Evolutionary conservation across 352 stramenopile species (phyloP), one percentile per base, ranked within the genome.

Genomic region (Phytopythium montanum): DNA sequence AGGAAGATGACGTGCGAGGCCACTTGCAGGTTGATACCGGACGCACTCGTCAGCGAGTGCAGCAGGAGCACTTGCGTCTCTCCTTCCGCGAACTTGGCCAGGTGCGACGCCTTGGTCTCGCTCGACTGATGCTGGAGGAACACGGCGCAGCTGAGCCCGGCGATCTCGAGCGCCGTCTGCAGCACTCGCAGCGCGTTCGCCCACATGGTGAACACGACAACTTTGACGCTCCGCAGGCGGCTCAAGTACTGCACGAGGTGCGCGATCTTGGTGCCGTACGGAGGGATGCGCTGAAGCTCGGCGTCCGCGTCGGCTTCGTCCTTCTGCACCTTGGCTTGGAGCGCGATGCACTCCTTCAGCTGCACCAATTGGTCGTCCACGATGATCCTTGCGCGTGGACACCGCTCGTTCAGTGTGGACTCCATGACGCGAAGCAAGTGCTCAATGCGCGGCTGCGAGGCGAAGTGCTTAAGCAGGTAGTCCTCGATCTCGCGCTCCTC

Each of bases 121-220:
- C 77, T 87, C 25, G 79, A 91, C 60, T 89, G 79, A 36, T 89
- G 81, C 68, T 85, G 70, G n/a, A 89, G 60, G 63, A 91, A 91
- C 51, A 87, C 81, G 21, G 73, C 80, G 54, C 75, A 85, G 36
- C 75, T 75, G 42, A 96, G 78, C 39, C 72, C 73, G 49, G 70
- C 74, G 4, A 75, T 60, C 49, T 68, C 68, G 56, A 96, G 70
- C 25, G 79, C 86, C 23, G 71, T 73, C 48, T 90, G 69, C 18
- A 94, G 65, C 44, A 92, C 70, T 18, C 71, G 68, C 34, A 96
- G 61, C 8, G 75, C 83, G 41, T 68, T 75, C 63, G 81, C 58
- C 84, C 84, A 96, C 76, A 92, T 92, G 19, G 80, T 91, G 62
- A 96, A 96, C 41, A 96, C 65, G 45, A 96, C 86, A 18, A 88